Base-by-base conservation (phyloP, 2,329 filamentous ascomycete species). In the Aspergillus spinulosporus region DNA sequence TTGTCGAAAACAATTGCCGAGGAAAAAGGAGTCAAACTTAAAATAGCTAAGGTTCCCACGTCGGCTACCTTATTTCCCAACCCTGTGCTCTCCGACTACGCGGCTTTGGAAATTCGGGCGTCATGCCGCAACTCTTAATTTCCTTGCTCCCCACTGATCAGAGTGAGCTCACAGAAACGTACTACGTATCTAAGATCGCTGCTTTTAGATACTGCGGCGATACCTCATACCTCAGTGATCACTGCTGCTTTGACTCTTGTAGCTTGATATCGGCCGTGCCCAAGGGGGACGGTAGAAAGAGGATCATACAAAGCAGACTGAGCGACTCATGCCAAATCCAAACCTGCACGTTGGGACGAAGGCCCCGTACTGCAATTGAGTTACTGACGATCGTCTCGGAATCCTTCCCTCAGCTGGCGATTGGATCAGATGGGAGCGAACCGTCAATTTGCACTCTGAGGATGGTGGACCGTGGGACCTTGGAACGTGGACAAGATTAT, bases 341-440 rank as follows among this genome's bases (percentile, higher is more conserved):
- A 28, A 14, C n/a, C 32, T 34, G 43, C 48, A 34, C 11, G 14
- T 8, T 32, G 34, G 5, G 29, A 15, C 29, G 34, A 7, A 44
- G 15, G 31, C n/a, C n/a, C n/a, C n/a, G n/a, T n/a, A 21, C 21
- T 21, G 21, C 21, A 21, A 21, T 28, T n/a, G 37, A 14, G 54
- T 48, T n/a, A 11, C 51, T 45, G 59, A 59, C 51, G 59, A 61
- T 61, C 54, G 54, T 29, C 42, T 62, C 53, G 60, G 58, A 56
- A 58, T 54, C 47, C 44, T 51, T 45, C 50, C 58, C 47, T 56
- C 43, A 52, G 54, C 37, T 44, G 52, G 12, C 46, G 40, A 58
- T 62, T 62, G 60, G 55, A 47, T 52, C 52, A 49, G 49, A 61
- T 59, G 59, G 52, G 43, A 57, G 32, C 5, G 21, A 55, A 43